phyloP scores from a whole-genome alignment of 225 moss, liverwort and hornwort genomes.

The Pseudisothecium myosuroides region DNA sequence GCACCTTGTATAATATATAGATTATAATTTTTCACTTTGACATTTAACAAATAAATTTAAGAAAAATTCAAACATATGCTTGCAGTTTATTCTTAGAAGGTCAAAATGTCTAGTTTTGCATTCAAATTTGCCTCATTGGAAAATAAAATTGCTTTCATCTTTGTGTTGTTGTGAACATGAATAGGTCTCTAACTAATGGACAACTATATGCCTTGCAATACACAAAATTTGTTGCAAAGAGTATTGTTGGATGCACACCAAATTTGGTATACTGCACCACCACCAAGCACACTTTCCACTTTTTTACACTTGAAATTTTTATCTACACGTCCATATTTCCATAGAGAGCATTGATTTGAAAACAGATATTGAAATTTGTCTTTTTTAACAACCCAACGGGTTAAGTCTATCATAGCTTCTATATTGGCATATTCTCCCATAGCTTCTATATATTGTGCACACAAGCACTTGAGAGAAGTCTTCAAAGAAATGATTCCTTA shows the following conservation, averaged over 20 bases:
- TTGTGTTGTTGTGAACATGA: neutral
- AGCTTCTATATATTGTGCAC: neutral
- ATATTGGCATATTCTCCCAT: no score
- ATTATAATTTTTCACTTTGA: neutral
- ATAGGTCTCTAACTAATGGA: neutral
- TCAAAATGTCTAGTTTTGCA: neutral
- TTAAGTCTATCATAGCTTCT: neutral
- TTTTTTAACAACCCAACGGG: neutral
- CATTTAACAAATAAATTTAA: neutral
- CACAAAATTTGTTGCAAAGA: neutral
- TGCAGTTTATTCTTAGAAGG: neutral
- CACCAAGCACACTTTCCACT: neutral
- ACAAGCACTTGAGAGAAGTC: neutral
- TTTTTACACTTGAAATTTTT: neutral
- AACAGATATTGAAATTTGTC: neutral
- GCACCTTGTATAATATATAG: rapidly evolving
- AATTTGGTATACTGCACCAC: neutral
- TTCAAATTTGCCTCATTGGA: rapidly evolving
- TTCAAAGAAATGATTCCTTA: neutral
- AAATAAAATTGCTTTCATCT: neutral
- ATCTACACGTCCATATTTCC: no score
- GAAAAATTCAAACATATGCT: neutral
- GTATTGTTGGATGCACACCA: neutral
- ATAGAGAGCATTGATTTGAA: neutral
- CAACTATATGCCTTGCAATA: neutral